Percentiles rank a stretch among this genome's conserved stretches.
Conservation (phyloP, 2,329 filamentous ascomycete species). For the Fusarium sp. region DNA sequence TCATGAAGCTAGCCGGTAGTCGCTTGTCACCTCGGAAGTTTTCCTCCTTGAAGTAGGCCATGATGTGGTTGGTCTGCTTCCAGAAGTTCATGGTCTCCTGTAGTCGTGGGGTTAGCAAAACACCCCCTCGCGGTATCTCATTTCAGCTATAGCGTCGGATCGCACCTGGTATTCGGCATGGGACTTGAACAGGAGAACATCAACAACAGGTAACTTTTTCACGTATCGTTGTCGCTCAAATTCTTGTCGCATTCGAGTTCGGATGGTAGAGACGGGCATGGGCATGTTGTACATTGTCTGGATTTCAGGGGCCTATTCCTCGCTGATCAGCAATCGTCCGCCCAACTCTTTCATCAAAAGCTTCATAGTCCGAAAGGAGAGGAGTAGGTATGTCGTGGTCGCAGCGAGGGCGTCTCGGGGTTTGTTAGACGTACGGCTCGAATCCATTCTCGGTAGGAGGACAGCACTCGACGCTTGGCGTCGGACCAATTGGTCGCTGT, state of each 20-base stretch:
- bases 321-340: constrained; percentile 27
- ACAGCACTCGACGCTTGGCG: constrained; percentile 85
- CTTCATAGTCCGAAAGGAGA: not conserved
- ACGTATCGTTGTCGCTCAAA: constrained; percentile 97
- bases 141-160: constrained; percentile 61
- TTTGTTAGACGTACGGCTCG: constrained; percentile 77
- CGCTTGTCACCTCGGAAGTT: constrained; percentile 77
- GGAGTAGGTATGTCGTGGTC: not conserved
- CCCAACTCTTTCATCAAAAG: not conserved
- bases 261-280: constrained; percentile 84
- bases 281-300: constrained; percentile 97
- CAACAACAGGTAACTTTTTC: constrained; percentile 85
- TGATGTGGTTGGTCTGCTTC: constrained; percentile 95
- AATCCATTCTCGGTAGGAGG: constrained; percentile 94
- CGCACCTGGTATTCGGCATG: constrained; percentile 92
- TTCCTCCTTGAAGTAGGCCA: constrained; percentile 95
- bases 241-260: constrained; percentile 94
- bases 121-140: constrained; percentile 47
- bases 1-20: constrained; percentile 90
- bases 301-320: constrained; percentile 85
- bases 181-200: constrained; percentile 90
- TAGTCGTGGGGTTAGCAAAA: constrained; percentile 26
- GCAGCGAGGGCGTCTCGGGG: constrained; percentile 1
- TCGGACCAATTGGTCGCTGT: constrained; percentile 89
- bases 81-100: constrained; percentile 99